Percentiles rank a stretch among this genome's conserved stretches.
Conservation (phyloP, 306 rosid species). For the Pyrus betulifolia region DNA sequence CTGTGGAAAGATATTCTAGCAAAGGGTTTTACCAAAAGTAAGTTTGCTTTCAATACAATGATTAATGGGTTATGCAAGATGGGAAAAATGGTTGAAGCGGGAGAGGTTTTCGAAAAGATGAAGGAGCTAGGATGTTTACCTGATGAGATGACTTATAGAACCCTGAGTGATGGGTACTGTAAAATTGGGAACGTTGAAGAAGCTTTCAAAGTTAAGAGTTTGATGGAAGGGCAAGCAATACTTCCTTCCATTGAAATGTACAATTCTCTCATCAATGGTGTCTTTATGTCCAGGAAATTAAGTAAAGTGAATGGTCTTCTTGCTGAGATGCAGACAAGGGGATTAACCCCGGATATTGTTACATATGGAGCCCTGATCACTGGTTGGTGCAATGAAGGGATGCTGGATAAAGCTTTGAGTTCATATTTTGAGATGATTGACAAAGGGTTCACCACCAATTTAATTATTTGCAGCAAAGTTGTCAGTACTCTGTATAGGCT, state of each 20-base stretch:
- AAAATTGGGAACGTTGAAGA: conserved; percentile 47
- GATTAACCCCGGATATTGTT: conserved; percentile 48
- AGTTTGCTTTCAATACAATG: conserved; percentile 58
- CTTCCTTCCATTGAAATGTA: conserved; percentile 65
- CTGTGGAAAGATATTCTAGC: conserved; percentile 65
- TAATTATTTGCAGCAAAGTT: conserved; percentile 59
- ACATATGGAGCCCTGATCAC: conserved; percentile 74
- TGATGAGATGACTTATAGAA: conserved; percentile 65
- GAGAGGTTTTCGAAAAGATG: conserved; percentile 55
- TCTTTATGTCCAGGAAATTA: conserved; percentile 46
- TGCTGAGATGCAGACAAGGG: conserved; percentile 58
- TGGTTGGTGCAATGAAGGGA: conserved; percentile 82
- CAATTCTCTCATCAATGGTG: conserved; percentile 70
- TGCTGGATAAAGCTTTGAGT: conserved; percentile 56
- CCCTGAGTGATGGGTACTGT: conserved; percentile 66
- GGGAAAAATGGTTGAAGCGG: conserved; percentile 64
- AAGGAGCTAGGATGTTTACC: conserved; percentile 64
- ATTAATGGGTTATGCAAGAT: conserved; percentile 72
- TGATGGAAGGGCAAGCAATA: conserved; percentile 44
- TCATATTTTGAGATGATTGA: conserved; percentile 63
- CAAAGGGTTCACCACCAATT: conserved; percentile 52
- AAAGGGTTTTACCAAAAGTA: conserved; percentile 47
- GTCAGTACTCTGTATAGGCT: conserved; percentile 59
- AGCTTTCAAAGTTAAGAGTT: conserved; percentile 59
- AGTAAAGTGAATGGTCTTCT: conserved; percentile 39